Conservation (phyloP, 2,329 filamentous ascomycete species). For the Talaromyces sp. region DNA sequence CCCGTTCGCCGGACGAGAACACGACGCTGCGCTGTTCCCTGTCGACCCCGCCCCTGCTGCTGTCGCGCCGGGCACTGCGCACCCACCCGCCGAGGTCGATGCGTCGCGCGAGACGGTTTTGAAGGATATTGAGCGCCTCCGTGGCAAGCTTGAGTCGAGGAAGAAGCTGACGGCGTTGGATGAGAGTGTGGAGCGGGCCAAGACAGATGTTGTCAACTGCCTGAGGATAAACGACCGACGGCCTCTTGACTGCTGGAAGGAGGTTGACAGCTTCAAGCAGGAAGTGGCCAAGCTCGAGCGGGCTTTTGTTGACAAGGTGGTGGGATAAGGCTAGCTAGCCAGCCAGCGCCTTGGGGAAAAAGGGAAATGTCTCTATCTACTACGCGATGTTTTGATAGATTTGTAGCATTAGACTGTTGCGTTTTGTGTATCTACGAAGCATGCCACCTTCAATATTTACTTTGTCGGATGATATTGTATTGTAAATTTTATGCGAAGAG, state of each 20-base stretch:
- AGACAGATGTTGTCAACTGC: constrained; percentile 72
- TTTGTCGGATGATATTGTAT: background rate
- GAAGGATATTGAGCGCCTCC: constrained; percentile 54
- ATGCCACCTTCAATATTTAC: background rate
- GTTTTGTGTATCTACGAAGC: background rate
- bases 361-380: constrained; percentile 1
- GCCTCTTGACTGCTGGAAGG: constrained; percentile 89
- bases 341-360: background rate
- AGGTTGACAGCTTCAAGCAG: constrained; percentile 84
- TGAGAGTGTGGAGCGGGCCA: constrained; percentile 66
- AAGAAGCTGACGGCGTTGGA: constrained; percentile 62
- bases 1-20: constrained; percentile 37
- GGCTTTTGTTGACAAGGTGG: constrained; percentile 78
- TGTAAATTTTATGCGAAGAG: background rate
- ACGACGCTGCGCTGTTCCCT: constrained; percentile 14
- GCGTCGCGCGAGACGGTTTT: constrained; percentile 50
- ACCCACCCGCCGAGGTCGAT: constrained; percentile 22
- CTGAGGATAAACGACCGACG: constrained; percentile 77
- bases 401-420: constrained; percentile 11
- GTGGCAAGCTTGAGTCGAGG: constrained; percentile 55
- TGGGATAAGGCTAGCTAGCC: constrained; percentile 27
- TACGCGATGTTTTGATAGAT: constrained; percentile 2
- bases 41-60: constrained; percentile 16
- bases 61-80: constrained; percentile 7
- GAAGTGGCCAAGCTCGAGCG: constrained; percentile 84